Conservation (phyloP, 2,329 filamentous ascomycete species). For the Sporothrix phasma region DNA sequence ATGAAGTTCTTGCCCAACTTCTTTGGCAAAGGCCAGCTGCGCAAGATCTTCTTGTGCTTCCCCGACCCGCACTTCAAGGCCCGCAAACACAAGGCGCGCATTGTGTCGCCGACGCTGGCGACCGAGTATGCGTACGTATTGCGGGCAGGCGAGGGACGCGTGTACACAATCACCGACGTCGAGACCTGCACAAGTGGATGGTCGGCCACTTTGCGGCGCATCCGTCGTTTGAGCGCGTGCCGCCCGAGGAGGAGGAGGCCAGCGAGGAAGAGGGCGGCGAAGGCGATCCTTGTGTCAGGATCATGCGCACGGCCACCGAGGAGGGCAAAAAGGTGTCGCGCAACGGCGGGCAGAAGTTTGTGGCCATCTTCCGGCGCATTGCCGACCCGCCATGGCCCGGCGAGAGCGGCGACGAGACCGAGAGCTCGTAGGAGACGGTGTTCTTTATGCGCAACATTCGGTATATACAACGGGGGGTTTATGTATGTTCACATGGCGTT, state of each 20-base stretch:
- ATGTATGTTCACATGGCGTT: background rate
- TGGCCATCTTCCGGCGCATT: slow-evolving; percentile 74
- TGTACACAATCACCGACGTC: slow-evolving; percentile 97
- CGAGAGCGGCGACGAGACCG: slow-evolving; percentile 1
- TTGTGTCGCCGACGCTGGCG: slow-evolving; percentile 78
- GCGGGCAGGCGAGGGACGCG: slow-evolving; percentile 61
- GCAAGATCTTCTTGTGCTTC: slow-evolving; percentile 95
- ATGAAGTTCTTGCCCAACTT: slow-evolving; percentile 99
- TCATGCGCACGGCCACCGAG: slow-evolving; percentile 80
- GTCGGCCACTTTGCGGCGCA: slow-evolving; percentile 71
- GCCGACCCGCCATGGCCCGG: slow-evolving; percentile 64
- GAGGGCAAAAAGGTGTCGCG: slow-evolving; percentile 94
- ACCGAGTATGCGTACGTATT: slow-evolving; percentile 90
- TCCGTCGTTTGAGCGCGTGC: slow-evolving; percentile 66
- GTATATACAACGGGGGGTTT: background rate
- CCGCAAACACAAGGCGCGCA: slow-evolving; percentile 92
- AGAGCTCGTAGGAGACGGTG: background rate
- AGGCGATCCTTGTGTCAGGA: slow-evolving; percentile 53
- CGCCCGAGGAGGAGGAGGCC: slow-evolving; percentile 52
- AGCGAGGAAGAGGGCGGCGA: slow-evolving; percentile 28
- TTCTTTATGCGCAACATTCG: background rate
- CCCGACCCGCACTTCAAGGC: slow-evolving; percentile 98
- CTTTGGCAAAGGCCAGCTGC: slow-evolving; percentile 70
- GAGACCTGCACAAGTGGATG: slow-evolving; percentile 94
- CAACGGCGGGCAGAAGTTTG: slow-evolving; percentile 83